phyloP scores from a whole-genome alignment of 139 green algal species.

The Desmodesmus armatus region DNA sequence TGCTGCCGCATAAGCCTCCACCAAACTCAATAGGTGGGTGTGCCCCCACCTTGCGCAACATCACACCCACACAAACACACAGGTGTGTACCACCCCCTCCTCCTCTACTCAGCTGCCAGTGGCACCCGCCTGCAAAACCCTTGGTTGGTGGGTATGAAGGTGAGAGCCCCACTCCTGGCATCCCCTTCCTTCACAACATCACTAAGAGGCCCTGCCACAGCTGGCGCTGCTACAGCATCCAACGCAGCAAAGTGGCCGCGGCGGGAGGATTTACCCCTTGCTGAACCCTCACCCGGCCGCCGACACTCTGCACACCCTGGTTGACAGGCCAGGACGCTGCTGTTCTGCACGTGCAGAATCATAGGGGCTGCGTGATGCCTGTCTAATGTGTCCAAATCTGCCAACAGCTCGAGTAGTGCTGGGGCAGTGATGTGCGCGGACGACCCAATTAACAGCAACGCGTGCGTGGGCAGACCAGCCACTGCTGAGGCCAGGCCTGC shows the following conservation, averaged over 20 bases:
- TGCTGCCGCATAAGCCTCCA: no score
- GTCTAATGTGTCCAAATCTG: slow-evolving; percentile 22
- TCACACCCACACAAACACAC: no score
- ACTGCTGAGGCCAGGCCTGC: no score
- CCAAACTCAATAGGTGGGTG: no score
- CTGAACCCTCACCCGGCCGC: no score
- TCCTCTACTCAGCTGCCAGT: neutral
- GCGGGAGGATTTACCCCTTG: no score
- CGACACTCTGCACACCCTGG: no score
- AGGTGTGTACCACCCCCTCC: no score
- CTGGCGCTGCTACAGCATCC: neutral
- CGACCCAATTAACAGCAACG: neutral
- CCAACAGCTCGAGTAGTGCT: slow-evolving; percentile 11
- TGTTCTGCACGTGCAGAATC: slow-evolving; percentile 8
- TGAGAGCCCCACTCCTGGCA: neutral
- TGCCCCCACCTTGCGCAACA: no score
- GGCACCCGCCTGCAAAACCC: slow-evolving; percentile 5
- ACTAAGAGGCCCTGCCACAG: neutral
- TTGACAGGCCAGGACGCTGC: neutral
- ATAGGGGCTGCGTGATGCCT: slow-evolving; percentile 24
- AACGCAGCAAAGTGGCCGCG: no score
- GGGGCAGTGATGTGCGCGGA: neutral
- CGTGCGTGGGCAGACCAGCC: neutral
- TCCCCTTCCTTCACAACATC: neutral
- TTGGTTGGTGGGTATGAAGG: slow-evolving; percentile 18